phyloP scores from a whole-genome alignment of 352 stramenopile genomes.

The Elongisporangium undulatum region DNA sequence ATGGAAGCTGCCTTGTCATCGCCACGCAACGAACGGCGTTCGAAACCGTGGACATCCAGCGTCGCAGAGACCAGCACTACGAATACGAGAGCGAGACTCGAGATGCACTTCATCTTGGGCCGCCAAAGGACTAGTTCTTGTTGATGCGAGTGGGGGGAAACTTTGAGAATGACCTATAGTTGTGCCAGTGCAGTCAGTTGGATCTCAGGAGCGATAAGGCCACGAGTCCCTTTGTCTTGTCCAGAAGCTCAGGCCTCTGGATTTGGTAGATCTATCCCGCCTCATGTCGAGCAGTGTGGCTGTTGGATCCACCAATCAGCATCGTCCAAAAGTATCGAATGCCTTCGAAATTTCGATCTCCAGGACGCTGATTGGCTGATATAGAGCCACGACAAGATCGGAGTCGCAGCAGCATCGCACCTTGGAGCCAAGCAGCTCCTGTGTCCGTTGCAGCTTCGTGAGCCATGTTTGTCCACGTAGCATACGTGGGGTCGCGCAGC shows the following conservation, averaged over 20 bases:
- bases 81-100: background rate
- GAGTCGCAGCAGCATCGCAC: no score
- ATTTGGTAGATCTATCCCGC: no score
- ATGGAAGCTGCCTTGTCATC: no score
- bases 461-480: background rate
- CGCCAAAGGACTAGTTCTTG: no score
- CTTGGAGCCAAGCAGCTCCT: background rate
- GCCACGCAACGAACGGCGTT: background rate
- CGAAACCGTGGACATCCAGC: background rate
- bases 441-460: no score
- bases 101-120: no score
- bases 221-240: no score
- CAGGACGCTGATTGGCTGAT: background rate
- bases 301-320: background rate
- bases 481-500: background rate
- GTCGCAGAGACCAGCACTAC: background rate
- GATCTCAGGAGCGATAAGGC: no score
- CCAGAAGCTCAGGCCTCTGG: no score
- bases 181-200: background rate
- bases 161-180: background rate
- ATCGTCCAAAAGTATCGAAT: no score
- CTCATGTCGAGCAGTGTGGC: no score
- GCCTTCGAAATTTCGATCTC: background rate
- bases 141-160: no score
- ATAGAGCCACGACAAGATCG: background rate